Conservation (phyloP, 2,329 filamentous ascomycete species). For the Knufia petricola region DNA sequence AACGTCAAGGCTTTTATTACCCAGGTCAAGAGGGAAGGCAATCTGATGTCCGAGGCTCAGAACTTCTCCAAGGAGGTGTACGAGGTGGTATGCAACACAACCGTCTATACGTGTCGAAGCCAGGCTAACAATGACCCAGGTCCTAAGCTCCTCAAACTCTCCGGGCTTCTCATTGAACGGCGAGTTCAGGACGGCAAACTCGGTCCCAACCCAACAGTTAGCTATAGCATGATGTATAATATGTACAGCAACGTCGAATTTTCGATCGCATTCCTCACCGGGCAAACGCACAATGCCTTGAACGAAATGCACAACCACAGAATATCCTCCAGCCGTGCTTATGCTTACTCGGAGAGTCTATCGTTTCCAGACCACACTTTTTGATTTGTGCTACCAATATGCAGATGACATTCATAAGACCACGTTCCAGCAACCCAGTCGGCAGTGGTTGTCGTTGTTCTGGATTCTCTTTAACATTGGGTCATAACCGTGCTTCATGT, state of each 20-base stretch:
- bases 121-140: conserved; percentile 50
- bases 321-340: too few species aligned
- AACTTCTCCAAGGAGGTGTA: conserved; percentile 62
- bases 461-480: too few species aligned
- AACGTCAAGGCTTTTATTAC: conserved; percentile 74
- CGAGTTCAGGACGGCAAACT: conserved; percentile 56
- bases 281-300: too few species aligned
- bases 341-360: too few species aligned
- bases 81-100: conserved; percentile 43
- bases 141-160: conserved; percentile 77
- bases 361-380: too few species aligned
- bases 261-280: too few species aligned
- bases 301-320: too few species aligned
- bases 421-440: too few species aligned
- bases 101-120: conserved; percentile 21
- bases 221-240: conserved; percentile 2
- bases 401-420: too few species aligned
- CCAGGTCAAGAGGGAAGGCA: conserved; percentile 68
- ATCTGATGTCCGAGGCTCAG: conserved; percentile 46
- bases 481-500: too few species aligned
- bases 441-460: too few species aligned
- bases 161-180: conserved; percentile 83
- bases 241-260: not conserved
- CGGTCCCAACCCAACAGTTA: conserved; percentile 39
- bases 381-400: too few species aligned